phyloP scores from a whole-genome alignment of 139 green algal species.

The Chlamydomonas sp. region DNA sequence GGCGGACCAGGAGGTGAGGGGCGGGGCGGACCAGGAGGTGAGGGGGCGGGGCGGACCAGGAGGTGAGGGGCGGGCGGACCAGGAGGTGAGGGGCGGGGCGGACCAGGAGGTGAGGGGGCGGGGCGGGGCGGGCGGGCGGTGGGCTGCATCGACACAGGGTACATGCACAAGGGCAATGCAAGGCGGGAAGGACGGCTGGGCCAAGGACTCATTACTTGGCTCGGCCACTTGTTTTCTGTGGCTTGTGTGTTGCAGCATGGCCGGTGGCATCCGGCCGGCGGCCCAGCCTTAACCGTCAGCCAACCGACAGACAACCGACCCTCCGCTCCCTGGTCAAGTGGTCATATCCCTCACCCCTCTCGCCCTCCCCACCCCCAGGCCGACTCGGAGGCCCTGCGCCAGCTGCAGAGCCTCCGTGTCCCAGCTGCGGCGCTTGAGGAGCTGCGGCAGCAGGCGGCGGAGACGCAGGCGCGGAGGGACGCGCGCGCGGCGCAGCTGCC shows the following conservation, averaged over 20 bases:
- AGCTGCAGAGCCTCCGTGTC: constrained; percentile 33
- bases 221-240: no score
- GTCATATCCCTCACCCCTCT: background rate
- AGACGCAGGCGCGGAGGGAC: constrained; percentile 2
- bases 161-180: no score
- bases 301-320: background rate
- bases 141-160: no score
- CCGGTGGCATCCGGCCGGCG: no score
- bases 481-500: constrained; percentile 3
- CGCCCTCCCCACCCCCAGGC: background rate
- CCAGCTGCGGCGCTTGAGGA: constrained; percentile 43
- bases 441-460: constrained; percentile 18
- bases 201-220: no score
- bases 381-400: constrained; percentile 51
- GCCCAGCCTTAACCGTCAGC: no score
- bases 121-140: background rate
- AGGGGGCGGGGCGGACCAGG: background rate
- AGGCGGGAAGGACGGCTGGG: no score
- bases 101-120: background rate
- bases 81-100: constrained; percentile 28
- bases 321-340: background rate
- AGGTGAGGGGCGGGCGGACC: no score
- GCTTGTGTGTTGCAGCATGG: no score
- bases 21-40: background rate
- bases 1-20: constrained; percentile 47